Percentiles rank a stretch among this genome's conserved stretches.
Evolutionary conservation across 2,329 filamentous ascomycete genomes (phyloP).

Genomic region (Fusarium piperis): DNA sequence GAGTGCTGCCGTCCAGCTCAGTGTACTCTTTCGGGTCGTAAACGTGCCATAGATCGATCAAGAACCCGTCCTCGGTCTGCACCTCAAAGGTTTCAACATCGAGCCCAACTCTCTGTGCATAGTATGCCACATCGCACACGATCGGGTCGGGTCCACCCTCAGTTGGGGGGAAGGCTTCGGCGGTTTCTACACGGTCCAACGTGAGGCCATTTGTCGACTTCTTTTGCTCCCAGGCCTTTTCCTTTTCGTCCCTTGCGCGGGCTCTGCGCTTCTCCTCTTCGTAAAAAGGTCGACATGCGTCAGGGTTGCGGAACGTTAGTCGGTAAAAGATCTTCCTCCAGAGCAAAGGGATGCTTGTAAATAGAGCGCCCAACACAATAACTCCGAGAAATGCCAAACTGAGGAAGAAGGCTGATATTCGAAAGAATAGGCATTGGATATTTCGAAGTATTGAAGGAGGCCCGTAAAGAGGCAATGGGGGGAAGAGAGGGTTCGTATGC

Average conservation of each 20-base stretch:
- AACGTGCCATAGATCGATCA: conserved; percentile 89
- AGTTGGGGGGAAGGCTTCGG: conserved; percentile 73
- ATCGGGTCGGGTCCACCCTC: conserved; percentile 85
- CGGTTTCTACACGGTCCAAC: conserved; percentile 55
- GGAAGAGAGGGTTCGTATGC: conserved; percentile 83
- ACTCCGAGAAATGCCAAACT: conserved; percentile 80
- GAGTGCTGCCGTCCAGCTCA: conserved; percentile 59
- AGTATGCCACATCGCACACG: conserved; percentile 82
- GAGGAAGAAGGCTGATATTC: conserved; percentile 75
- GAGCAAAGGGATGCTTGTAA: conserved; percentile 70
- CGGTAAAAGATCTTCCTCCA: conserved; percentile 60
- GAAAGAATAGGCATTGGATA: conserved; percentile 73
- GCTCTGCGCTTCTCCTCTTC: conserved; percentile 74
- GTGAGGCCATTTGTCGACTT: conserved; percentile 49
- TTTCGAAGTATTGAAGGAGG: conserved; percentile 73
- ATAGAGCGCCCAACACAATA: conserved; percentile 78
- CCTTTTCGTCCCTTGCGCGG: conserved; percentile 64
- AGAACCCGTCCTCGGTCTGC: conserved; percentile 92
- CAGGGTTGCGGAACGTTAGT: conserved; percentile 67
- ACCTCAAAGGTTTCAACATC: conserved; percentile 86
- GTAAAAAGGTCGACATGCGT: conserved; percentile 72
- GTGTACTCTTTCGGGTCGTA: conserved; percentile 83
- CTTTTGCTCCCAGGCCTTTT: conserved; percentile 69
- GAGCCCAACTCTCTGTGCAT: conserved; percentile 86
- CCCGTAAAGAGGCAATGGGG: conserved; percentile 83